Percentiles rank a stretch among this genome's conserved stretches.
Conservation (phyloP, 805 yeast genomes). For the Saccharomyces cerevisiae region DNA sequence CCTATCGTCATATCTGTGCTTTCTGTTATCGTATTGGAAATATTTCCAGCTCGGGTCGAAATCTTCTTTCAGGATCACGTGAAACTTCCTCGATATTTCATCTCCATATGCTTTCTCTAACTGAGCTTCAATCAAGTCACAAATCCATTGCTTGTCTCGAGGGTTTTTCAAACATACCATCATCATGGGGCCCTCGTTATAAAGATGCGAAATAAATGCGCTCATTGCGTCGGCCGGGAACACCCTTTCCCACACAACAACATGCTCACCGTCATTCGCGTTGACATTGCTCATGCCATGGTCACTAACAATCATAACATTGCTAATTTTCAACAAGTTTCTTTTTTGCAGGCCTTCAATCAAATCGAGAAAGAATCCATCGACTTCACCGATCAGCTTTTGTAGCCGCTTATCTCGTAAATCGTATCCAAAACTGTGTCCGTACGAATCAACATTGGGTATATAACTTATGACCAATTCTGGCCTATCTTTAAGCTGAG, state of each 20-base stretch:
- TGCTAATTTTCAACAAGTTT: constrained; percentile 55
- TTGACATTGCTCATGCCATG: constrained; percentile 92
- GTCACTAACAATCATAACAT: constrained; percentile 71
- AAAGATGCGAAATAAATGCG: constrained; percentile 4
- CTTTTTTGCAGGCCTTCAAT: constrained; percentile 41
- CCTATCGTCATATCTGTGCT: constrained; percentile 32
- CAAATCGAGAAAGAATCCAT: constrained; percentile 47
- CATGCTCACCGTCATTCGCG: constrained; percentile 31
- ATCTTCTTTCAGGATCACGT: background rate
- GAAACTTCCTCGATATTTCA: background rate
- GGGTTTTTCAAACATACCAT: constrained; percentile 1
- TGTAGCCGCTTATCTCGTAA: background rate
- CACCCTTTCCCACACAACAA: constrained; percentile 65
- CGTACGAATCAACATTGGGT: constrained; percentile 70
- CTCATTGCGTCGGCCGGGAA: constrained; percentile 35
- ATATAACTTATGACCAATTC: constrained; percentile 70
- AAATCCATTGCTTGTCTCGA: background rate
- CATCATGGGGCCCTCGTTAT: constrained; percentile 12
- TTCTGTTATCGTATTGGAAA: constrained; percentile 33
- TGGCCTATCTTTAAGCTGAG: constrained; percentile 46
- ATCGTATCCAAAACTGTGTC: constrained; percentile 61
- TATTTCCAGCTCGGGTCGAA: constrained; percentile 32
- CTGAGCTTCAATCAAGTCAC: background rate
- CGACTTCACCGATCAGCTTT: constrained; percentile 44
- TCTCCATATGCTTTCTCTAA: background rate